Percentiles rank a stretch among this genome's conserved stretches.
These are phyloP conservation scores for Phaseolus lunatus DNA, from an alignment of 306 rosid genomes.

Conservation along the genomic window DNA sequence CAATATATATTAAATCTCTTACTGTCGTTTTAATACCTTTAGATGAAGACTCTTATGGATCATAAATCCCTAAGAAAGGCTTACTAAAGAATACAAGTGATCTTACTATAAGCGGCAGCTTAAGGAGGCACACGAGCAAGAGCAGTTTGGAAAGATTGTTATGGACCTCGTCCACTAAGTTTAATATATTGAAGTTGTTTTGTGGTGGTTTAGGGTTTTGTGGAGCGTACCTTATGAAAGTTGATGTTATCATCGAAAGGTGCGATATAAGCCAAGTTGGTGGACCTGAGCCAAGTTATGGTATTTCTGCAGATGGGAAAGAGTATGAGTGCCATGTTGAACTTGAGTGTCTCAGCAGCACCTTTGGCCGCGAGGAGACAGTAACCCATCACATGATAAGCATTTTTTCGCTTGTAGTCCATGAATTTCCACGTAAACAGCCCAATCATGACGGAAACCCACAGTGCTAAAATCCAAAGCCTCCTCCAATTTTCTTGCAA, in stretches of 20 bases:
- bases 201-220: slow-evolving; percentile 6
- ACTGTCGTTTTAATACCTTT: neutral
- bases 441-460: slow-evolving; percentile 69
- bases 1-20: too few relatives aligned
- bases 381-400: slow-evolving; percentile 72
- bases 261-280: slow-evolving; percentile 62
- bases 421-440: slow-evolving; percentile 83
- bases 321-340: slow-evolving; percentile 92
- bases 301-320: slow-evolving; percentile 89
- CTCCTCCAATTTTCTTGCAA: slow-evolving; percentile 91
- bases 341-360: slow-evolving; percentile 88
- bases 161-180: slow-evolving; percentile 21
- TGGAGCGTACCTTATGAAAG: slow-evolving; percentile 80
- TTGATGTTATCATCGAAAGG: slow-evolving; percentile 97
- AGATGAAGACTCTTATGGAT: neutral
- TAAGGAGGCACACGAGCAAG: neutral
- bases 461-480: slow-evolving; percentile 77
- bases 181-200: slow-evolving; percentile 4
- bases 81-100: neutral
- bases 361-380: slow-evolving; percentile 91
- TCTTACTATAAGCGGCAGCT: neutral
- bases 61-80: neutral
- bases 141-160: neutral
- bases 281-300: slow-evolving; percentile 90
- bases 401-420: slow-evolving; percentile 65